A percentile compares a stretch with the other conserved stretches of the same genome.
These are phyloP conservation scores for Thermomucor indicae-seudaticae DNA, from an alignment of 371 early-diverging fungal species.

Conservation along the genomic window DNA sequence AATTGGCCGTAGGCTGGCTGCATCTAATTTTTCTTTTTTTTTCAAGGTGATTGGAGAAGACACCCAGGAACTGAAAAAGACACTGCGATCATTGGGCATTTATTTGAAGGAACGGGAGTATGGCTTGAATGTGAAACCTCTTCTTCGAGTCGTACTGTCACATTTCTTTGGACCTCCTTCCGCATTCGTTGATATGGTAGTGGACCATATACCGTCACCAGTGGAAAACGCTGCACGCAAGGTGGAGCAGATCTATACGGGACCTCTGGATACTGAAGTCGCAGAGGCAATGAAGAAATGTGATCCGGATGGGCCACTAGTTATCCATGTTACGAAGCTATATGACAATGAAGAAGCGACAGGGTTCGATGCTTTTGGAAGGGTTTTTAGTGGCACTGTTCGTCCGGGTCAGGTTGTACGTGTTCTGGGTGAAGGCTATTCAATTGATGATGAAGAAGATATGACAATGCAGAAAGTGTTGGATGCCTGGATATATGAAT, in stretches of 20 bases:
- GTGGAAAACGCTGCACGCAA: slow-evolving; percentile 66
- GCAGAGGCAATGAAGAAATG: slow-evolving; percentile 77
- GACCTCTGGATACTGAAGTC: slow-evolving; percentile 58
- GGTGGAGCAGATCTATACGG: slow-evolving; percentile 75
- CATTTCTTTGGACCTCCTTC: slow-evolving; percentile 89
- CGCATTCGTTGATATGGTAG: slow-evolving; percentile 91
- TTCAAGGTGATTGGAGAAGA: slow-evolving; percentile 66
- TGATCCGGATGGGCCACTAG: slow-evolving; percentile 88
- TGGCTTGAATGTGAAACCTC: slow-evolving; percentile 75
- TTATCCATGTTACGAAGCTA: slow-evolving; percentile 88
- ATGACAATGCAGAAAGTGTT: slow-evolving; percentile 82
- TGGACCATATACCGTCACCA: slow-evolving; percentile 79
- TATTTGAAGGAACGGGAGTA: slow-evolving; percentile 75
- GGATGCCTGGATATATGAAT: slow-evolving; percentile 76
- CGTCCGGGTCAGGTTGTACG: slow-evolving; percentile 75
- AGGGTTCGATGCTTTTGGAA: slow-evolving; percentile 87
- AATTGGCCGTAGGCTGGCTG: neutral
- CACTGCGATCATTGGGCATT: slow-evolving; percentile 78
- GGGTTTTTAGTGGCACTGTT: slow-evolving; percentile 90
- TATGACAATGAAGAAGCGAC: slow-evolving; percentile 83
- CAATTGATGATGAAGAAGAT: slow-evolving; percentile 94
- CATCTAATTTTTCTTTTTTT: neutral
- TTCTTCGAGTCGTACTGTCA: slow-evolving; percentile 76
- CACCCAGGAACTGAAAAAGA: slow-evolving; percentile 56
- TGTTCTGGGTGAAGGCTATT: slow-evolving; percentile 90